Base-by-base conservation (phyloP, 768 basidiomycete genomes). In the Lentinus tigrinus region DNA sequence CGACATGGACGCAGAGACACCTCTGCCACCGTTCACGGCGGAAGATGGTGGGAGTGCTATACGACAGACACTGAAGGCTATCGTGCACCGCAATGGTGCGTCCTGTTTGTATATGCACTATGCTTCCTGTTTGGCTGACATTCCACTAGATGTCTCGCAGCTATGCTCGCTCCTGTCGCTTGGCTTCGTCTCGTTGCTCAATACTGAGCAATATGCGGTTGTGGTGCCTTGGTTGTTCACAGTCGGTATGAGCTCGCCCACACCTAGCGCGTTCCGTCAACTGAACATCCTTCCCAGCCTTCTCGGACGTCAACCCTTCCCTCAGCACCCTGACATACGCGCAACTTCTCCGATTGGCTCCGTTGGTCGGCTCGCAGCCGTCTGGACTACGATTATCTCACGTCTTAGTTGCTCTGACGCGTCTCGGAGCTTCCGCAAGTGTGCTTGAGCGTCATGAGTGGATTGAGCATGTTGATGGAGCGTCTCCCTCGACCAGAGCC, bases 341-440 rank as follows among this genome's bases (percentile, higher is more conserved):
- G 23, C 56, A 61, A 10, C 58, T 63, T 6, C 27, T 60, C 24
- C 38, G 54, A 11, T 16, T 54, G 27, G 46, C 23, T 1, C 47
- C 58, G 0, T 6, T 49, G 36, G 76, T 19, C 75, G 78, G 74
- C 49, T 48, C 27, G 56, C 56, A 26, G 38, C 19, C 48, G 7
- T 70, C 67, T 19, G 67, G 68, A n/a, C 74, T 76, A 54, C 70
- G 69, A 49, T 74, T 75, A 52, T 54, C 63, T 21, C 69, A 69
- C 38, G 60, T 84, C 34, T 47, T 77, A 16, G 66, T 62, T 9
- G 70, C 72, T 14, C 69, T 87, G 2, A 62, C 72, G 3, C 73
- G 69, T 50, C 72, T 87, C 11, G 85, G 83, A 38, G 81, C 81
- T 2, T 72, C 74, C 40, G 61, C 69, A 1, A 60, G 63, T 9